Evolutionary conservation across 1,284 basidiomycete genomes (phyloP), one percentile per base, ranked within the genome.

Genomic region (Filobasidium uniguttulatum): DNA sequence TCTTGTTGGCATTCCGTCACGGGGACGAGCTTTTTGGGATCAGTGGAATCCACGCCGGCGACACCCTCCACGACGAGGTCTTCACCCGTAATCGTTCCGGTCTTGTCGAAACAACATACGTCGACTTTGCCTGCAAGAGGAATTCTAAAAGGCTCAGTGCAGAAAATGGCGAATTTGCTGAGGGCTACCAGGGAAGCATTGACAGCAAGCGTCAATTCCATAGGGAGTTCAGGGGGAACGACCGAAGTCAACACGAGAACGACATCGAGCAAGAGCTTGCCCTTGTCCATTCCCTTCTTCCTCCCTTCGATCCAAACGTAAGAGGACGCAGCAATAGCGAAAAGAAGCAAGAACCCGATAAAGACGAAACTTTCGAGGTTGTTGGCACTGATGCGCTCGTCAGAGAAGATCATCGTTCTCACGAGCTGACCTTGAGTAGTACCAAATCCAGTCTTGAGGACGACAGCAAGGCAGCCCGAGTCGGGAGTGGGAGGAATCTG

Each of bases 21-120:
- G 44, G 85, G 74, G 7, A 89, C 75, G 20, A 98, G 78, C 56
- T 76, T 79, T 55, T 74, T 72, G 19, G 75, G 75, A 59, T 90
- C 74, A 12, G 64, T 58, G 8, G 73, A 64, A 62, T 87, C 77
- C 26, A 90, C 75, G 50, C 89, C 90, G 34, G 77, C 85, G 31
- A 96, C 78, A 55, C 90, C 91, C 66, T 96, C 88, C 1, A 94
- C 76, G 12, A 94, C 87, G n/a, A 96, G 72, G 66, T 90, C 82
- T 67, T 94, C 89, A 0, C 87, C 86, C 0, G 90, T 96, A 56
- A 96, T 93, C 0, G 90, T 96, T 28, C 90, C 91, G 0, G 90
- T 96, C 75, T 96, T 96, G 72, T 96, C 90, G 60, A 96, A 96
- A 70, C 91, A 96, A 68, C 90, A 96, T 10, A 96, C 83, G 59